Base-by-base conservation (phyloP, 441 rosid species). In the Flueggea neowawraea region DNA sequence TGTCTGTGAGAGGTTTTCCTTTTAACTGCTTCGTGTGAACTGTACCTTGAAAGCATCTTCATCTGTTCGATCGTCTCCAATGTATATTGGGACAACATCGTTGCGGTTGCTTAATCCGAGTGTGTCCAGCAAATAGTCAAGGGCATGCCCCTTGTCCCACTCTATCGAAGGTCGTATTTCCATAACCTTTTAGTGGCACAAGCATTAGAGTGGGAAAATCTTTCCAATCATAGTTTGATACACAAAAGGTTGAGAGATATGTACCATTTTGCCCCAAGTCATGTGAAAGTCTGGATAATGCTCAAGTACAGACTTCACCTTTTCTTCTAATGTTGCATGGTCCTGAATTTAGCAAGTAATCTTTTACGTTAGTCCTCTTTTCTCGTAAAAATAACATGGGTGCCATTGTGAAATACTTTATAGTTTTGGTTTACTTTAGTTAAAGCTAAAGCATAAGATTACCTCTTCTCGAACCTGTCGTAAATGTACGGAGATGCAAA, bases 111-210 rank as follows among this genome's bases (percentile, higher is more conserved):
- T 78, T 62, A 92, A 55, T 13, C 92, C 98, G 0, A 93, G 84
- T 52, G 97, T 84, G 72, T 90, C 90, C 0, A 90, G 97, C 59
- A 93, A 81, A 77, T 87, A 90, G 51, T 80, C 82, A 13, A 93
- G 79, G 55, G 98, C 97, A 69, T 88, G 82, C 55, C 98, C 98
- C 78, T 93, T 93, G 77, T 93, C 87, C 98, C 98, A 90, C 66
- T 88, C 73, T 53, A 93, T 88, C 62, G 81, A 82, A 7, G 97
- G 98, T 41, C 97, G 83, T 55, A 93, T 81, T 82, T 93, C 98
- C 69, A 93, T 80, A 61, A 88, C 95, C 91, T 88, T 54, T 9
- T 12, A 47, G 50, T 47, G 0, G 9, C 12, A 10, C 14, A 47
- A 47, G 12, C 12, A 47, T 47, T 47, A 47, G n/a, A 11, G 12